Conservation (phyloP, 495 filamentous ascomycete species). For the Xylaria bambusicola region DNA sequence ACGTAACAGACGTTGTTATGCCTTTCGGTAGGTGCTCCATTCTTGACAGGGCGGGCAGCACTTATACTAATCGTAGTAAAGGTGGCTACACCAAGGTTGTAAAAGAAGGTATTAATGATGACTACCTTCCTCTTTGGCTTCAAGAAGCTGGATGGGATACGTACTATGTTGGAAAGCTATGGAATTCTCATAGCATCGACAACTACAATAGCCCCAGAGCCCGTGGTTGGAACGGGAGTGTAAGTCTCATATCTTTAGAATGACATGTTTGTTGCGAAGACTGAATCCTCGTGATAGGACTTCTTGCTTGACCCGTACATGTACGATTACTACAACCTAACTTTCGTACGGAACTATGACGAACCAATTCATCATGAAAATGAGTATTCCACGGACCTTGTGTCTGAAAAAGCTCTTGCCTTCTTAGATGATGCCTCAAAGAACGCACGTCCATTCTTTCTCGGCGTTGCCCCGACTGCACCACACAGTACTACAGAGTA, state of each 20-base stretch:
- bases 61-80: slow-evolving; percentile 7
- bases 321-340: slow-evolving; percentile 58
- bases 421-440: slow-evolving; percentile 56
- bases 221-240: slow-evolving; percentile 41
- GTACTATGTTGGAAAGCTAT: slow-evolving; percentile 61
- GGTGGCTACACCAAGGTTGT: slow-evolving; percentile 63
- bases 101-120: slow-evolving; percentile 55
- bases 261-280: neutral
- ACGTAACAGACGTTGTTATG: slow-evolving; percentile 58
- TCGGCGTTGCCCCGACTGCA: slow-evolving; percentile 55
- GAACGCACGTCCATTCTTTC: slow-evolving; percentile 55
- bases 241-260: neutral
- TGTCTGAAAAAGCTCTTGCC: slow-evolving; percentile 54
- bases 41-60: neutral
- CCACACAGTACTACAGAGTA: slow-evolving; percentile 51
- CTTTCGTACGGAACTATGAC: slow-evolving; percentile 56
- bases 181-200: slow-evolving; percentile 50
- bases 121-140: slow-evolving; percentile 60
- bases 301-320: slow-evolving; percentile 62
- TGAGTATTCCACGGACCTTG: slow-evolving; percentile 54
- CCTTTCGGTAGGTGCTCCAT: slow-evolving; percentile 41
- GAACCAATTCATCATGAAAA: slow-evolving; percentile 47
- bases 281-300: slow-evolving; percentile 33
- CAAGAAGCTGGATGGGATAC: slow-evolving; percentile 59
- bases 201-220: slow-evolving; percentile 51